A percentile compares a stretch with the other conserved stretches of the same genome.
Conservation (phyloP, 2,329 filamentous ascomycete species). For the Cladosporium sp. region DNA sequence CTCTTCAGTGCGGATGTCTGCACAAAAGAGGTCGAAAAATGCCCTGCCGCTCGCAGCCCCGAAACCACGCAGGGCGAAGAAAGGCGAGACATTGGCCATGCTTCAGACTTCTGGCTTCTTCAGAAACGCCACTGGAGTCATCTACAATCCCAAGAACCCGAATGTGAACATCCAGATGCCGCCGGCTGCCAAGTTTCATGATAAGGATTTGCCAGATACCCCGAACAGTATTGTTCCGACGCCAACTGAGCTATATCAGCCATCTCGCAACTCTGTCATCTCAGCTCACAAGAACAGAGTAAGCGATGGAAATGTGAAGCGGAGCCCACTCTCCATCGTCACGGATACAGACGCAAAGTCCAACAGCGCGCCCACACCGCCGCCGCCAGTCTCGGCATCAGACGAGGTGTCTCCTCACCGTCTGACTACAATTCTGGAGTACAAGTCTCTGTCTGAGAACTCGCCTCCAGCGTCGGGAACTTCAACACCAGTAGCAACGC, state of each 20-base stretch:
- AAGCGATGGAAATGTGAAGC: constrained; percentile 6
- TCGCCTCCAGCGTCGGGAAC: constrained; percentile 19
- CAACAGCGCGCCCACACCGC: constrained; percentile 2
- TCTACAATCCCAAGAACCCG: constrained; percentile 7
- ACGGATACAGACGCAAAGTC: constrained; percentile 16
- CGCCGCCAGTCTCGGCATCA: background rate
- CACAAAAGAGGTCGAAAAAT: background rate
- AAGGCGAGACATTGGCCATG: constrained; percentile 30
- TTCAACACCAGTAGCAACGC: constrained; percentile 21
- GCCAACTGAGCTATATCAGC: constrained; percentile 22
- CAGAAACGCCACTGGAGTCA: constrained; percentile 14
- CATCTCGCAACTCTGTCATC: constrained; percentile 4
- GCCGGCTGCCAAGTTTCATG: constrained; percentile 21
- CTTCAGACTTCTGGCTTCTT: constrained; percentile 28
- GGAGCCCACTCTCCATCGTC: constrained; percentile 23
- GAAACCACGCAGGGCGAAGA: constrained; percentile 16
- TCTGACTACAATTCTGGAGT: constrained; percentile 23
- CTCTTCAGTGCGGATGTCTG: background rate
- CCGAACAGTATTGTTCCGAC: constrained; percentile 20
- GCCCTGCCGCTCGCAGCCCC: background rate
- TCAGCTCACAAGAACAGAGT: background rate
- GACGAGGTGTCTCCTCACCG: constrained; percentile 15
- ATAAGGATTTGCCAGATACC: constrained; percentile 22
- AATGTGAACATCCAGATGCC: constrained; percentile 18
- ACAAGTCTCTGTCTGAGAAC: constrained; percentile 17